Evolutionary conservation across 805 yeast species (phyloP).

Genomic region (Sugiyamaella boreocaroliniensis): DNA sequence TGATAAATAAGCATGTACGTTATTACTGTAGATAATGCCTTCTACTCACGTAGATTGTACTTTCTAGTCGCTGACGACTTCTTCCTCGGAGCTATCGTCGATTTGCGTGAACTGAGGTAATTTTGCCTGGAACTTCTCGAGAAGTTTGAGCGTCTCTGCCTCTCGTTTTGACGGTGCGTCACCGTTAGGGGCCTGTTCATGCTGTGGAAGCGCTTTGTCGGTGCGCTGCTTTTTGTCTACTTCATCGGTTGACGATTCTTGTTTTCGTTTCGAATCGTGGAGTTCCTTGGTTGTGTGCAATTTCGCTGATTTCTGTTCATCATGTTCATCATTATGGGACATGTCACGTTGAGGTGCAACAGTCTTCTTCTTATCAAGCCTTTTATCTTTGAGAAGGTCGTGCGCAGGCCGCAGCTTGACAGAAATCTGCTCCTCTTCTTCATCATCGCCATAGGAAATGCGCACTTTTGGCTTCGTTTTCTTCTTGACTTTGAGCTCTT

Average conservation of each 20-base stretch:
- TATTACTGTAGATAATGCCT: no score
- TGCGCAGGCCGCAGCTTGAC: conserved; percentile 24
- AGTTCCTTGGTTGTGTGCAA: no score
- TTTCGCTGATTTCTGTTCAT: neutral
- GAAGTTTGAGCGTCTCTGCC: conserved; percentile 24
- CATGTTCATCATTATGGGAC: neutral
- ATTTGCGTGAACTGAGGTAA: conserved; percentile 4
- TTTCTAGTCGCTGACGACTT: neutral
- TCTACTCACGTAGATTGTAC: neutral
- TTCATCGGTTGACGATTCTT: no score
- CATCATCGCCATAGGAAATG: conserved; percentile 37
- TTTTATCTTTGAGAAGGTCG: conserved; percentile 6
- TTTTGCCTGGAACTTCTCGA: conserved; percentile 27
- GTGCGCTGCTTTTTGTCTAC: no score
- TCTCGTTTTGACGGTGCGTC: conserved; percentile 20
- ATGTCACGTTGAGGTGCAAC: neutral
- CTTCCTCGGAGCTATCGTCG: conserved; percentile 9
- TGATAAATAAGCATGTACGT: no score
- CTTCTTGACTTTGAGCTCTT: conserved; percentile 4
- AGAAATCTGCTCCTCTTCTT: conserved; percentile 24
- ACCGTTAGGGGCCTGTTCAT: no score
- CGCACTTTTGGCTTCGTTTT: conserved; percentile 26
- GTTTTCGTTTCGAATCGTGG: no score
- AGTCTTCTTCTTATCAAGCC: conserved; percentile 1
- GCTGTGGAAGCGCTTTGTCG: no score